Conservation (phyloP, 108 stramenopile genomes). For the Parietichytrium sp. region DNA sequence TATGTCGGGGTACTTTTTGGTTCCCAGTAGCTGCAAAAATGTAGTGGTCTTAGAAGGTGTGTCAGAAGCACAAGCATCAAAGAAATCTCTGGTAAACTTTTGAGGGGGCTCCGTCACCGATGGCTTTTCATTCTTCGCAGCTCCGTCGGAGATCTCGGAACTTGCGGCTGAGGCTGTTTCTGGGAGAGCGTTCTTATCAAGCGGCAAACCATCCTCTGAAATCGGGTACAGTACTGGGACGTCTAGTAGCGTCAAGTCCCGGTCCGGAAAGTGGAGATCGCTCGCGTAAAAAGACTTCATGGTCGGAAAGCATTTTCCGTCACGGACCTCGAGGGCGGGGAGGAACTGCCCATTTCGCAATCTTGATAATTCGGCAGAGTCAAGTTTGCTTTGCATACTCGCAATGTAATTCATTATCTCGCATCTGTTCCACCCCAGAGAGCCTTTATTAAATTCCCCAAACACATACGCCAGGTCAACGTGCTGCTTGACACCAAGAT, state of each 20-base stretch:
- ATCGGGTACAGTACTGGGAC: constrained; percentile 3
- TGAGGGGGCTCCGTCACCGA: background rate
- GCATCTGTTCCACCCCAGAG: background rate
- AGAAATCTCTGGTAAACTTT: too few species aligned
- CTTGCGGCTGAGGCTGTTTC: too few species aligned
- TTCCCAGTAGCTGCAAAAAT: too few species aligned
- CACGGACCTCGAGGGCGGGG: background rate
- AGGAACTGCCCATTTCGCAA: background rate
- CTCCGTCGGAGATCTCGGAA: too few species aligned
- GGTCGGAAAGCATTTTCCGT: background rate
- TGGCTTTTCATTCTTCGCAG: background rate
- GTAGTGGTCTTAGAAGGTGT: too few species aligned
- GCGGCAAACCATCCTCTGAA: background rate
- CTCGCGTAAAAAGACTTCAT: background rate
- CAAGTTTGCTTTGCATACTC: background rate
- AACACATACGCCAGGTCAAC: constrained; percentile 30
- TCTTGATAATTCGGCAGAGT: background rate
- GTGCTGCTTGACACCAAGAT: background rate
- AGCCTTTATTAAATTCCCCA: constrained; percentile 28
- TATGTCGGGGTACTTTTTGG: background rate
- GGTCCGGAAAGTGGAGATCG: background rate
- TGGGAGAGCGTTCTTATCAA: too few species aligned
- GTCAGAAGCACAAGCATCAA: too few species aligned
- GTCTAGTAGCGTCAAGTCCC: background rate
- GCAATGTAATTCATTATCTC: constrained; percentile 32